Conservation (phyloP, 2,329 filamentous ascomycete genomes). For the Curvularia lunata region DNA sequence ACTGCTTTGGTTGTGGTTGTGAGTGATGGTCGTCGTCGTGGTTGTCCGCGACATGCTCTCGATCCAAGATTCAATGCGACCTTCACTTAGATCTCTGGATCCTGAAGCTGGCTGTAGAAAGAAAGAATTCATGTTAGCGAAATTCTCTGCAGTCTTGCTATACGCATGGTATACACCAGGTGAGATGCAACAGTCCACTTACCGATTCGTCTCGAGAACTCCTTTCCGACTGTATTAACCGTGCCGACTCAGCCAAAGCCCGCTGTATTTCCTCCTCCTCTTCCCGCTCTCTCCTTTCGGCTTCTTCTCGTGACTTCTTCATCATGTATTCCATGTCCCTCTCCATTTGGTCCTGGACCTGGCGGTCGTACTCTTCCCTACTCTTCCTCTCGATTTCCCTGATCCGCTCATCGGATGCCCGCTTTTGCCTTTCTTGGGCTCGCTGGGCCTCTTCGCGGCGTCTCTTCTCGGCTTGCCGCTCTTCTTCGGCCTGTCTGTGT, state of each 20-base stretch:
- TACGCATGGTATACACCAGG: neutral
- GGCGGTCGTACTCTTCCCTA: slow-evolving; percentile 13
- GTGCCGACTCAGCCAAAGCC: slow-evolving; percentile 11
- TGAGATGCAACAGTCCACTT: neutral
- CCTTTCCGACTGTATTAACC: neutral
- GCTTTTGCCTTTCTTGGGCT: slow-evolving; percentile 3
- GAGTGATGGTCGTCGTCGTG: neutral
- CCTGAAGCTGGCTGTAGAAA: slow-evolving; percentile 12
- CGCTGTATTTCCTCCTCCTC: slow-evolving; percentile 18
- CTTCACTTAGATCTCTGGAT: slow-evolving; percentile 1
- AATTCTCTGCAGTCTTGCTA: neutral
- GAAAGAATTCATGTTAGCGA: neutral
- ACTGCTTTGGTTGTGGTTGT: neutral
- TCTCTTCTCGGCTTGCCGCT: slow-evolving; percentile 7
- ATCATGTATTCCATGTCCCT: slow-evolving; percentile 18
- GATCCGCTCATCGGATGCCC: slow-evolving; percentile 3
- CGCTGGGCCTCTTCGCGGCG: slow-evolving; percentile 1
- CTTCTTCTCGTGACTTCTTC: slow-evolving; percentile 18
- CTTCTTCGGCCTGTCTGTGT: slow-evolving; percentile 9
- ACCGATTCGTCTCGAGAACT: slow-evolving; percentile 13
- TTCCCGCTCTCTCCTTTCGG: slow-evolving; percentile 6
- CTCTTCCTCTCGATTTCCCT: slow-evolving; percentile 6
- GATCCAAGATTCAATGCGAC: slow-evolving; percentile 5
- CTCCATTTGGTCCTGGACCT: slow-evolving; percentile 11
- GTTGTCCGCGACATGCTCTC: slow-evolving; percentile 4